A percentile compares a stretch with the other conserved stretches of the same genome.
phyloP scores from a whole-genome alignment of 495 filamentous ascomycete genomes.

The Evansstolkia leycettana region DNA sequence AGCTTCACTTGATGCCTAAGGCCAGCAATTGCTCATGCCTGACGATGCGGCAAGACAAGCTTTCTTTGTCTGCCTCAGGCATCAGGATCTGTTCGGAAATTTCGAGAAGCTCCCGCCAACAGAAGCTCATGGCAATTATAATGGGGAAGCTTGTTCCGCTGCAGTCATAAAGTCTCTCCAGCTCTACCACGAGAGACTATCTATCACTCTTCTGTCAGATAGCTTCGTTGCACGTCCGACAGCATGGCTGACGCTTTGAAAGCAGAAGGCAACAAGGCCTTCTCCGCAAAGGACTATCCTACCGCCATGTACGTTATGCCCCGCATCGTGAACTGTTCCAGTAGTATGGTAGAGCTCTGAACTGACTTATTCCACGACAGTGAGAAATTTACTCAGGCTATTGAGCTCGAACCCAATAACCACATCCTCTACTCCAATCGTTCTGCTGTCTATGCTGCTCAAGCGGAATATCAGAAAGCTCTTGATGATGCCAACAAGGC shows the following conservation, averaged over 20 bases:
- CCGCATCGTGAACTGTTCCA: slow-evolving; percentile 11
- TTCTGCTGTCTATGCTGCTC: slow-evolving; percentile 89
- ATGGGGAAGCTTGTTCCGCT: slow-evolving; percentile 3
- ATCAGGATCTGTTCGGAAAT: slow-evolving; percentile 26
- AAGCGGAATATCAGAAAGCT: slow-evolving; percentile 73
- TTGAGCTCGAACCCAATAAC: slow-evolving; percentile 75
- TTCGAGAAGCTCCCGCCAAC: slow-evolving; percentile 41
- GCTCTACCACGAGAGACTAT: background rate
- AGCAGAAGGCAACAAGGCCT: slow-evolving; percentile 95
- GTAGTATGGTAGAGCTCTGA: background rate
- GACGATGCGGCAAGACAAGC: background rate
- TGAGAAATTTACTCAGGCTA: slow-evolving; percentile 88
- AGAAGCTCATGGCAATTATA: slow-evolving; percentile 13
- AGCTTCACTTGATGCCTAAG: slow-evolving; percentile 16
- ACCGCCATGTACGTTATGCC: slow-evolving; percentile 71
- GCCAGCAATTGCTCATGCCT: slow-evolving; percentile 1
- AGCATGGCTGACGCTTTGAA: slow-evolving; percentile 59
- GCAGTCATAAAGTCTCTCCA: background rate
- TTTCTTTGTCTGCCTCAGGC: slow-evolving; percentile 5
- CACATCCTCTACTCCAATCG: slow-evolving; percentile 97
- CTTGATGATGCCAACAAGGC: slow-evolving; percentile 86
- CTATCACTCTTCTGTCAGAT: background rate
- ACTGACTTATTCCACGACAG: slow-evolving; percentile 29
- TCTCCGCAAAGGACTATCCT: slow-evolving; percentile 89
- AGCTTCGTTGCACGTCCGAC: slow-evolving; percentile 1